Conservation (phyloP, 1,284 basidiomycete species). For the Marasmius sp. region DNA sequence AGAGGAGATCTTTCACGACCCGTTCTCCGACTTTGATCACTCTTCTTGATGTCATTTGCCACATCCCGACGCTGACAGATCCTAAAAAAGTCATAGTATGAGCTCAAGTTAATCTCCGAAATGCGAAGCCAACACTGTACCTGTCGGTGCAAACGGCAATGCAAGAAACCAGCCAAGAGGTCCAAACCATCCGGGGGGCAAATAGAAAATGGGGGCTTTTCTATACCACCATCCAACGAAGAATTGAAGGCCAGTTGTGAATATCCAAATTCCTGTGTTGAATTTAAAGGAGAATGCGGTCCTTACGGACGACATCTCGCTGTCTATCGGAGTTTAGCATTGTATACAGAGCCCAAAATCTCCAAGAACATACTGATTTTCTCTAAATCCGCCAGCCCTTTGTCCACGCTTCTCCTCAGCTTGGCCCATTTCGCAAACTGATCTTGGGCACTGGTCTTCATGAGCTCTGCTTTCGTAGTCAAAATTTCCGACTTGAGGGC, state of each 20-base stretch:
- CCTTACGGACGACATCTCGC: constrained; percentile 63
- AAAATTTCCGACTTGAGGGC: constrained; percentile 79
- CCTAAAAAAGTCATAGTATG: constrained; percentile 42
- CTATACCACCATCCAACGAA: constrained; percentile 88
- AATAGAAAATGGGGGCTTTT: constrained; percentile 85
- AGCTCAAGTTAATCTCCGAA: background rate
- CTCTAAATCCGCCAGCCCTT: constrained; percentile 92
- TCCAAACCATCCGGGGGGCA: constrained; percentile 87
- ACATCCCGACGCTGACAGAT: constrained; percentile 85
- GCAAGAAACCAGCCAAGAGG: constrained; percentile 81
- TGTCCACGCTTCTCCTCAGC: constrained; percentile 88
- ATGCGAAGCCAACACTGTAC: constrained; percentile 32
- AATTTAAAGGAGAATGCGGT: constrained; percentile 75
- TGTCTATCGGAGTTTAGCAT: constrained; percentile 49
- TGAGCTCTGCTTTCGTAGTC: constrained; percentile 80
- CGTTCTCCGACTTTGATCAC: constrained; percentile 73
- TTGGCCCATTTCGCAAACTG: constrained; percentile 99
- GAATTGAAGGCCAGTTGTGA: constrained; percentile 85
- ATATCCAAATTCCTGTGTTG: constrained; percentile 72
- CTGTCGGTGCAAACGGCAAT: constrained; percentile 79
- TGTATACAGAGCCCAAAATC: background rate
- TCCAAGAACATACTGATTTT: constrained; percentile 71
- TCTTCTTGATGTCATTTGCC: constrained; percentile 87
- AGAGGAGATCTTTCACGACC: constrained; percentile 57
- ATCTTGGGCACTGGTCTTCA: constrained; percentile 92